Conservation (phyloP, 179 eudicot genomes). For the Corrigiola litoralis region DNA sequence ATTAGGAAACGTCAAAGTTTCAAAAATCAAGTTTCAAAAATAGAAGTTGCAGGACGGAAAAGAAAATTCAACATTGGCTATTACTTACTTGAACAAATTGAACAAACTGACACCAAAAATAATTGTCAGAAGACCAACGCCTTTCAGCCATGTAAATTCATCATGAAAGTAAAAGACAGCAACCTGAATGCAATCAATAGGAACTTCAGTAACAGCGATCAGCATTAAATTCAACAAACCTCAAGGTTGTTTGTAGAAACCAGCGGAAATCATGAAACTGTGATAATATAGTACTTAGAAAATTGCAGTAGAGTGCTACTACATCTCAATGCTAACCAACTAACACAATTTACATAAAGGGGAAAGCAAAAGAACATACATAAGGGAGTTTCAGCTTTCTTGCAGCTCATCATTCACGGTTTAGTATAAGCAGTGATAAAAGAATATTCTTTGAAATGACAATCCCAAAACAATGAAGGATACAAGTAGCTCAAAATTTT, state of each 20-base stretch:
- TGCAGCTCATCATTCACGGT: neutral
- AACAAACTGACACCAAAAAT: slow-evolving; percentile 92
- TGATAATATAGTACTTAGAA: neutral
- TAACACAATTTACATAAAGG: neutral
- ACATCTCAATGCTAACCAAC: neutral
- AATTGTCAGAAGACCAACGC: slow-evolving; percentile 71
- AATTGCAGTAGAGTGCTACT: too few relatives aligned
- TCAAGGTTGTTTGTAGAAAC: neutral
- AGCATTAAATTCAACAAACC: neutral
- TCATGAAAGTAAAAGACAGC: slow-evolving; percentile 98
- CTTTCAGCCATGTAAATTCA: slow-evolving; percentile 90
- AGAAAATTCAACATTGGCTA: neutral
- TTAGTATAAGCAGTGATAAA: neutral
- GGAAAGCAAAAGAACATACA: neutral
- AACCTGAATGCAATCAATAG: slow-evolving; percentile 46
- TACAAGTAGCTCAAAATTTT: too few relatives aligned
- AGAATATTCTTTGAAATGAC: neutral
- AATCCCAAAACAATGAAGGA: neutral
- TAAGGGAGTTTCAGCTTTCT: neutral
- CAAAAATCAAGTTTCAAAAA: too few relatives aligned
- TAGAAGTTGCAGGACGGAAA: neutral
- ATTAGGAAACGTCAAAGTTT: too few relatives aligned
- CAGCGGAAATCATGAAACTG: neutral
- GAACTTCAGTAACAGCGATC: slow-evolving; percentile 15
- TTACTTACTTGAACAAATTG: slow-evolving; percentile 96